These are phyloP conservation scores for Candida easanensis DNA, from an alignment of 805 yeast species.

Conservation along the genomic window DNA sequence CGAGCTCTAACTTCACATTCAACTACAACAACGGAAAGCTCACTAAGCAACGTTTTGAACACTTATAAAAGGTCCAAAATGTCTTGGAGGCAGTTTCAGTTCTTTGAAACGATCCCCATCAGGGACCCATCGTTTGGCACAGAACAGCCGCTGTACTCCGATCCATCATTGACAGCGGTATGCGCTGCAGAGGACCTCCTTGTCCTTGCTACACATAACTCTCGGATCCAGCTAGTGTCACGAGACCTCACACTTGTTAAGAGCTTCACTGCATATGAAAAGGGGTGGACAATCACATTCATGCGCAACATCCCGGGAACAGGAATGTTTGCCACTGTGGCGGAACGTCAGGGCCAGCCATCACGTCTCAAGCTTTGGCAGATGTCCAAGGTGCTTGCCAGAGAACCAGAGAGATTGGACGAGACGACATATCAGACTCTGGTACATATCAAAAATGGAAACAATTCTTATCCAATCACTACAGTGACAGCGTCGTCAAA, in stretches of 20 bases:
- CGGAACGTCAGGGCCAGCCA: slow-evolving; percentile 72
- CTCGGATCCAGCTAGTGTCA: slow-evolving; percentile 55
- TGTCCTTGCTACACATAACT: slow-evolving; percentile 55
- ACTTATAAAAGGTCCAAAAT: slow-evolving; percentile 6
- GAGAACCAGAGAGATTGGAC: slow-evolving; percentile 31
- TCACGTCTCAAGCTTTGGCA: slow-evolving; percentile 72
- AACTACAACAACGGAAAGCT: too few relatives aligned
- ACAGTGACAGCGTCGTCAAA: slow-evolving; percentile 53
- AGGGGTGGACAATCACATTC: slow-evolving; percentile 61
- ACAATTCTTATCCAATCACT: slow-evolving; percentile 76
- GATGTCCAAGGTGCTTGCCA: slow-evolving; percentile 43
- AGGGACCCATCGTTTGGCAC: slow-evolving; percentile 75
- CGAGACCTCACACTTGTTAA: slow-evolving; percentile 42
- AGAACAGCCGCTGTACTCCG: slow-evolving; percentile 69
- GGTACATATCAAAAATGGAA: slow-evolving; percentile 64
- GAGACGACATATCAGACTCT: slow-evolving; percentile 52
- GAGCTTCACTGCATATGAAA: slow-evolving; percentile 62
- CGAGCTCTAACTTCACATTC: too few relatives aligned
- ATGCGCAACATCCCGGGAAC: slow-evolving; percentile 47
- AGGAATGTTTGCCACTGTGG: slow-evolving; percentile 63
- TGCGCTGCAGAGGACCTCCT: slow-evolving; percentile 54
- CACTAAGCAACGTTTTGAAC: not conserved
- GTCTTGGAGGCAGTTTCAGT: slow-evolving; percentile 80
- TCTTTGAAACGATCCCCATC: slow-evolving; percentile 80
- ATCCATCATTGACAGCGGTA: slow-evolving; percentile 65